Base-by-base conservation (phyloP, 2,329 filamentous ascomycete species). In the Neopestalotiopsis clavispora region DNA sequence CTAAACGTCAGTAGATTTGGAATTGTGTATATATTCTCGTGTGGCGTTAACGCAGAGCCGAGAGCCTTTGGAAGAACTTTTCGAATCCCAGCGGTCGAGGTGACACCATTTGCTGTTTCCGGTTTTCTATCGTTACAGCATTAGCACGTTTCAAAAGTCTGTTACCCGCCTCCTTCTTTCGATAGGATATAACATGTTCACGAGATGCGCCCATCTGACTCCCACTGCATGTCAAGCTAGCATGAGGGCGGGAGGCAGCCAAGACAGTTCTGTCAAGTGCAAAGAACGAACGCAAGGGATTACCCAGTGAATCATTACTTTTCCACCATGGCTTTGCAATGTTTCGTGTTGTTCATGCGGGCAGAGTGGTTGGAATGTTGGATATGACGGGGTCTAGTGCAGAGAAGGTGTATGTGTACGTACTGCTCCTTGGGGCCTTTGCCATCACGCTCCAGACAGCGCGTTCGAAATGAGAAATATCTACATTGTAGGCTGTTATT, bases 21-120 rank as follows among this genome's bases (percentile, higher is more conserved):
- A n/a, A 99, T 78, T 45, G 94, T 99, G 84, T 97, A 98, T 77
- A 99, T 97, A 78, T 99, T 94, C 82, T 99, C 96, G 78, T 91
- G 93, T 9, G 84, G 71, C 58, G 79, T 78, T 45, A 78, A 68
- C n/a, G 76, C 72, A 30, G 75, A 69, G 10, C 71, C 70, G 30
- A 79, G 67, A 12, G 76, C 72, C 69, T 79, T 79, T 17, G 76
- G 75, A 13, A 80, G 72, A 17, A 75, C 74, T 65, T 78, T 77
- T 28, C 74, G 70, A 56, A 77, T 74, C 4, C 72, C 73, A 45
- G 57, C 9, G 6, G 59, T 12, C 34, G 32, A 13, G 10, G 34
- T n/a, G 23, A 52, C 20, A 23, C 17, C 40, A 9, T 30, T 12
- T 20, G 34, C 45, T 4, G 42, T 17, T 23, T 42, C 34, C 23